Percentiles rank a stretch among this genome's conserved stretches.
These are phyloP conservation scores for Limonomyces culmigenus DNA, from an alignment of 1,284 basidiomycete genomes.

Conservation along the genomic window DNA sequence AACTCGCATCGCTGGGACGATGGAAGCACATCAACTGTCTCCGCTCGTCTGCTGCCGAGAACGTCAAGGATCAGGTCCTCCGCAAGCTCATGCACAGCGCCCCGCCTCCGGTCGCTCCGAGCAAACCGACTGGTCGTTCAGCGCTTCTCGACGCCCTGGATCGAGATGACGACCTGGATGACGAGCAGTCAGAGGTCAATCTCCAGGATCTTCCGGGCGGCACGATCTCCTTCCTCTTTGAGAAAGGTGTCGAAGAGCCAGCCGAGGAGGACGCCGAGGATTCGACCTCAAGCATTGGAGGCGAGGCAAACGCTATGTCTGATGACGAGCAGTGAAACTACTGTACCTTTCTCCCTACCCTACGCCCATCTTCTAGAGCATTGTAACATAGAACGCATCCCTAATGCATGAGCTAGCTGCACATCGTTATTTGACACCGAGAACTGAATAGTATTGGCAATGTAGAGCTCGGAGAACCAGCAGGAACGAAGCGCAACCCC, in stretches of 20 bases:
- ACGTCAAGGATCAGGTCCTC: conserved; percentile 47
- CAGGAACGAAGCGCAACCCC: too few relatives aligned
- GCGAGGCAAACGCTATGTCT: too few relatives aligned
- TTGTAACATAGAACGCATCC: too few relatives aligned
- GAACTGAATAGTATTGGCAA: too few relatives aligned
- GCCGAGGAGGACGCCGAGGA: conserved; percentile 6
- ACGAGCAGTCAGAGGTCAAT: conserved; percentile 14
- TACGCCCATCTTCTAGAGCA: too few relatives aligned
- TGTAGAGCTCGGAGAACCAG: too few relatives aligned
- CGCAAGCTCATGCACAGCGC: conserved; percentile 28
- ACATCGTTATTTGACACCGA: too few relatives aligned
- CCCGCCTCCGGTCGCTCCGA: conserved; percentile 9
- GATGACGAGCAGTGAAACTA: too few relatives aligned
- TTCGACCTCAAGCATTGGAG: too few relatives aligned
- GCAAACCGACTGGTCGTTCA: conserved; percentile 10
- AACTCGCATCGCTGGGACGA: conserved; percentile 67
- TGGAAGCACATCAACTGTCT: conserved; percentile 83
- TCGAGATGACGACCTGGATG: conserved; percentile 23
- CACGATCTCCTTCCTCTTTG: conserved; percentile 55
- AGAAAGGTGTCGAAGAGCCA: conserved; percentile 24
- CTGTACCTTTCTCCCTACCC: too few relatives aligned
- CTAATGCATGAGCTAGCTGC: too few relatives aligned
- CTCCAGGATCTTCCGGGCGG: conserved; percentile 39
- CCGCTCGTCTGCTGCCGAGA: conserved; percentile 21
- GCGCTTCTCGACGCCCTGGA: conserved; percentile 25